A percentile compares a stretch with the other conserved stretches of the same genome.
Conservation (phyloP, 2,329 filamentous ascomycete species). For the Trichoderma arundinaceum region DNA sequence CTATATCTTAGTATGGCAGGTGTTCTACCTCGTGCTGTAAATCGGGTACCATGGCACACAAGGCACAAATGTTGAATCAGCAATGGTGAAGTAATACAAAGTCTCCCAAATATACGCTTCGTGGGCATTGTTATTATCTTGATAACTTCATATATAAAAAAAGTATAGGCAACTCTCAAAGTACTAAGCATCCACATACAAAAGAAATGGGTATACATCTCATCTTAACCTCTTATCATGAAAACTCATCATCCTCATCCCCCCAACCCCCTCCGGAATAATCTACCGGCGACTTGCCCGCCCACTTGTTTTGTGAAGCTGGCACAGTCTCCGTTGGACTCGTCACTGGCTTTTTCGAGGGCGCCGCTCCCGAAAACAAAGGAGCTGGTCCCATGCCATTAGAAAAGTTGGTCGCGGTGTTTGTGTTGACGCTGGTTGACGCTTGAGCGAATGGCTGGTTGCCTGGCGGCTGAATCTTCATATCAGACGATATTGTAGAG, state of each 20-base stretch:
- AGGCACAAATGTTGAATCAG: too few relatives aligned
- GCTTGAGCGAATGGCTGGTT: background rate
- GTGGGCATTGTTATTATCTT: too few relatives aligned
- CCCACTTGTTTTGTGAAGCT: conserved; percentile 36
- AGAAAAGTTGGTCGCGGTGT: background rate
- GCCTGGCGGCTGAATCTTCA: background rate
- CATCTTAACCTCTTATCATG: background rate
- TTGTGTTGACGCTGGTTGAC: background rate
- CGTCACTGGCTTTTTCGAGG: background rate
- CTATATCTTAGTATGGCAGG: too few relatives aligned
- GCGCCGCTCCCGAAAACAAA: conserved; percentile 14
- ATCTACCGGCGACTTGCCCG: conserved; percentile 37
- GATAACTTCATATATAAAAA: too few relatives aligned
- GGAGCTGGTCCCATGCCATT: conserved; percentile 27
- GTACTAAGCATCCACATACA: background rate
- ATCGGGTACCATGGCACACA: too few relatives aligned
- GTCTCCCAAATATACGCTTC: too few relatives aligned
- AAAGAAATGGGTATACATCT: conserved; percentile 9
- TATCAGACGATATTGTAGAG: conserved; percentile 19
- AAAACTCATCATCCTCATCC: conserved; percentile 31
- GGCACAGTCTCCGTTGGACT: background rate
- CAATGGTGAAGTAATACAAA: too few relatives aligned
- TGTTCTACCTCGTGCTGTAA: too few relatives aligned
- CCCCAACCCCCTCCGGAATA: conserved; percentile 43
- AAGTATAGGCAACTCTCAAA: too few relatives aligned